Base-by-base conservation (phyloP, 1,139 yeast genomes). In the Geotrichum europaeum region DNA sequence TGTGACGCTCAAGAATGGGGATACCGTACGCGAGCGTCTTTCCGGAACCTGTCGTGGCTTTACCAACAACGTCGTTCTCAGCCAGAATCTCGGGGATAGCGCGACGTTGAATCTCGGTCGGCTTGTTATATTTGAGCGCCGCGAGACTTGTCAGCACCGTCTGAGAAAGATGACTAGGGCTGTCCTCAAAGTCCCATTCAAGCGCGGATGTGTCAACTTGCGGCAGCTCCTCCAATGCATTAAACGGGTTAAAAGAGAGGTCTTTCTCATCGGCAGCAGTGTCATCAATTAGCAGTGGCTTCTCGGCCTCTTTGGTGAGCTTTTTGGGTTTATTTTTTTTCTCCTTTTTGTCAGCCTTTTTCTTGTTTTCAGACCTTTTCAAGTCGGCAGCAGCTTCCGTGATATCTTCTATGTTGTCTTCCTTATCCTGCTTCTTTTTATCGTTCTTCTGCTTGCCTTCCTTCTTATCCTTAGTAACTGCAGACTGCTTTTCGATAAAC, bases 1-100 rank as follows among this genome's bases (percentile, higher is more conserved):
- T 58, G 62, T 68, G 73, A 59, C 81, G 81, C 70, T 95, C 97
- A 62, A 94, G 74, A 32, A 95, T 86, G n/a, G 99, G 98, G 30
- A 94, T 83, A 56, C 97, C 97, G 72, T 90, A 94, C 0, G 99
- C 99, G 61, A 92, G 78, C 0, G 99, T 94, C 71, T 94, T 94
- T 79, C 99, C 99, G 0, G 97, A 90, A 72, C 99, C 99, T 0
- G 99, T 95, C 9, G 96, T 87, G 12, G 99, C 99, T 70, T 94
- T 95, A 61, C 99, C 99, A 66, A 95, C 84, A 10, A 94, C 83
- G 73, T 94, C 98, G 56, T 79, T 80, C 5, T 94, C 96, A 45
- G 79, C 77, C 15, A 89, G 65, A 3, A 95, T 90, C 40, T 79
- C 71, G 1, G 98, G 97, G 59, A 94, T 86, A n/a, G 94, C 79